Percentiles rank a stretch among this genome's conserved stretches.
Conservation (phyloP, 139 green algal genomes). For the Haematococcus sp. region DNA sequence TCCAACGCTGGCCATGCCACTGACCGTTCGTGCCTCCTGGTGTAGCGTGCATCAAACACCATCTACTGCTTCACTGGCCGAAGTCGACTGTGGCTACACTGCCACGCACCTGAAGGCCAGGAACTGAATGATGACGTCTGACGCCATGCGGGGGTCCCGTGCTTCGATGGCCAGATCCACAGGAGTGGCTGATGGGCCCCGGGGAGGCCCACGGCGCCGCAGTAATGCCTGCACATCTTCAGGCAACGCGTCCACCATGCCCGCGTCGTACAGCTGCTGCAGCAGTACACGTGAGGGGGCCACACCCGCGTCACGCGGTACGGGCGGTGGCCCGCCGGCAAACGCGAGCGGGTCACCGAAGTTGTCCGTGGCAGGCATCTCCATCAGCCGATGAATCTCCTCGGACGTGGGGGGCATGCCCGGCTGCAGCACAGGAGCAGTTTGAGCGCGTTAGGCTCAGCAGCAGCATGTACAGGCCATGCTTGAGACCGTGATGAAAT, state of each 20-base stretch:
- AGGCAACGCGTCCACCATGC: slow-evolving; percentile 47
- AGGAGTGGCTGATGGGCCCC: slow-evolving; percentile 13
- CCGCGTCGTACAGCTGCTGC: slow-evolving; percentile 55
- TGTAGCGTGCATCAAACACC: too few relatives aligned
- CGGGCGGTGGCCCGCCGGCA: slow-evolving; percentile 11
- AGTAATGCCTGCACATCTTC: slow-evolving; percentile 44
- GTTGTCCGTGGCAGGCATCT: slow-evolving; percentile 31
- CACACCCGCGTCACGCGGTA: background rate
- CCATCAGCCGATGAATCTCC: slow-evolving; percentile 32
- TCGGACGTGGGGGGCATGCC: slow-evolving; percentile 15
- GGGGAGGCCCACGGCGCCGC: slow-evolving; percentile 13
- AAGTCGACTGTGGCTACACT: background rate
- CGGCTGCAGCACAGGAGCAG: background rate
- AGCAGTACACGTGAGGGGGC: slow-evolving; percentile 41
- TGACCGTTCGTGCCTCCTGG: background rate
- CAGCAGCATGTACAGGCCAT: background rate
- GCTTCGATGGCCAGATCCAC: slow-evolving; percentile 49
- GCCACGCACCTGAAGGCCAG: slow-evolving; percentile 21
- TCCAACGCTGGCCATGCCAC: background rate
- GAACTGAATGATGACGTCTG: slow-evolving; percentile 56
- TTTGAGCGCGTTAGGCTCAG: background rate
- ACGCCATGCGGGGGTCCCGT: slow-evolving; percentile 43
- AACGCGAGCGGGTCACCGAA: slow-evolving; percentile 18
- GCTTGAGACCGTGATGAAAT: too few relatives aligned
- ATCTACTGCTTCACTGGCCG: too few relatives aligned